A percentile compares a stretch with the other conserved stretches of the same genome.
Evolutionary conservation across 257 asterid species (phyloP).

Genomic region (Anisodus acutangulus): DNA sequence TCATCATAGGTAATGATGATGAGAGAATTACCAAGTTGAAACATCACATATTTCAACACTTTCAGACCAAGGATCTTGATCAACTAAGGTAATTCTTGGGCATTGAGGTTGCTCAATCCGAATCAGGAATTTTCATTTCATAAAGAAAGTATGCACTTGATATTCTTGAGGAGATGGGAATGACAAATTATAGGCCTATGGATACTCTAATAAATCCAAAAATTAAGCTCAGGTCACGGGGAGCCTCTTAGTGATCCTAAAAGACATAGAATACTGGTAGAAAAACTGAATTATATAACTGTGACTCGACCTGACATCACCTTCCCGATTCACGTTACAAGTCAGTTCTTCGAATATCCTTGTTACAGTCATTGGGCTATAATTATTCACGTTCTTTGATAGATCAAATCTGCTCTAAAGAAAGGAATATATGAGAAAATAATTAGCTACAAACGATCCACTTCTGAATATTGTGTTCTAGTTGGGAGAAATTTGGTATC

Average conservation of each 20-base stretch:
- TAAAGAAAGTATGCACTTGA: not conserved
- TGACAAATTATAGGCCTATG: not conserved
- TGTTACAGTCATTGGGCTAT: not conserved
- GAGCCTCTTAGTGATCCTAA: not conserved
- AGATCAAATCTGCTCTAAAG: not conserved
- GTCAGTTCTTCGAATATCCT: not conserved
- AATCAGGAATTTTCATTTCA: not conserved
- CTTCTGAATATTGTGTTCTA: no score
- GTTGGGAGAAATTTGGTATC: no score
- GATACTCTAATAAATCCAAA: not conserved
- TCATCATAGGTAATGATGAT: not conserved
- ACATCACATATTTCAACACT: not conserved
- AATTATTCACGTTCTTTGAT: not conserved
- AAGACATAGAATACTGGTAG: not conserved
- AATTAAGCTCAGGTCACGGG: not conserved
- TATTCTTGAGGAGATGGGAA: not conserved
- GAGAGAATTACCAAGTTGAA: not conserved
- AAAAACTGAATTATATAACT: not conserved
- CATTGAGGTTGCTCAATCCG: not conserved
- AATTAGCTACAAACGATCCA: no score
- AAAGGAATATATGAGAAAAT: not conserved
- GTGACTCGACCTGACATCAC: not conserved
- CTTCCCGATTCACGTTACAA: not conserved
- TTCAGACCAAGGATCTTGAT: not conserved
- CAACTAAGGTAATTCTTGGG: not conserved